phyloP scores from a whole-genome alignment of 23 red algal species.

The Gracilariopsis chorda region DNA sequence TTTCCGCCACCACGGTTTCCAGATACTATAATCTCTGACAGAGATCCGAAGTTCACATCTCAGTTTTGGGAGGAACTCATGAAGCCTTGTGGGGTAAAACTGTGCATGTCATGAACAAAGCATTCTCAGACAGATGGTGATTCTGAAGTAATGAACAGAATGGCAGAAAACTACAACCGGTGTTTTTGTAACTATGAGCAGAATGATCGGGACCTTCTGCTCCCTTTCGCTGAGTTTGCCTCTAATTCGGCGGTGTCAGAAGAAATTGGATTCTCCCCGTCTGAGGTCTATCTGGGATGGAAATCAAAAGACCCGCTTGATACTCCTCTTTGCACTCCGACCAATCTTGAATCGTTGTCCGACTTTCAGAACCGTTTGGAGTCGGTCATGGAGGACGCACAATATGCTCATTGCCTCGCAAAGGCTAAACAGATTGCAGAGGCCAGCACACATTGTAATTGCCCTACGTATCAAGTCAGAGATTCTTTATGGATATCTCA shows the following conservation, averaged over 20 bases:
- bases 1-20: background rate
- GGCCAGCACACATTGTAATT: too few relatives aligned
- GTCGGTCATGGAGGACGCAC: background rate
- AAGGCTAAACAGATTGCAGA: background rate
- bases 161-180: background rate
- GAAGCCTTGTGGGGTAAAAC: background rate
- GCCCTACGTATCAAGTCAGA: background rate
- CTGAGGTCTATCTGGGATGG: background rate
- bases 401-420: background rate
- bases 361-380: background rate
- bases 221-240: background rate
- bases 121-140: background rate
- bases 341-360: background rate
- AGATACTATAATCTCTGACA: background rate
- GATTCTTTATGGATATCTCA: background rate
- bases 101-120: background rate
- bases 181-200: background rate
- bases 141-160: slow-evolving; percentile 9
- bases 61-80: slow-evolving; percentile 7
- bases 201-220: background rate
- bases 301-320: background rate
- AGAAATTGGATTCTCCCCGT: background rate
- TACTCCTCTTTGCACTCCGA: background rate
- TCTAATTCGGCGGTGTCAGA: background rate
- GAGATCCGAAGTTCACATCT: slow-evolving; percentile 9